phyloP scores from a whole-genome alignment of 108 stramenopile genomes.

The Thalassiosira profunda region DNA sequence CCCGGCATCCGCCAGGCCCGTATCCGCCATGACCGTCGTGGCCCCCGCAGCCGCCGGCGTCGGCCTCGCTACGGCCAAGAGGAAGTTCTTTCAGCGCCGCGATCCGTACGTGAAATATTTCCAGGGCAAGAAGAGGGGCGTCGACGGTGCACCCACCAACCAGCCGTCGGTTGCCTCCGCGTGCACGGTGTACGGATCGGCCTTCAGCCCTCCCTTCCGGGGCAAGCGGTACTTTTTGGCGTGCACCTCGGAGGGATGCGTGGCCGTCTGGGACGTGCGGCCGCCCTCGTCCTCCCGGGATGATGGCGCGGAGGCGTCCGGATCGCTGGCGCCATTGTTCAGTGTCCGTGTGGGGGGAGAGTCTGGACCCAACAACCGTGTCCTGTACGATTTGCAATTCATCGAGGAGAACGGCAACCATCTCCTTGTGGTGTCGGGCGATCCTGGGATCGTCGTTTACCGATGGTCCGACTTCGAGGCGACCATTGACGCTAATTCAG shows the following conservation, averaged over 20 bases:
- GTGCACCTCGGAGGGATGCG: constrained; percentile 30
- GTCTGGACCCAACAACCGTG: no score
- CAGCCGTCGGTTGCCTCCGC: no score
- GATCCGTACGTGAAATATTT: background rate
- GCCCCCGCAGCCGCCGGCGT: background rate
- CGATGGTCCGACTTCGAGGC: constrained; percentile 46
- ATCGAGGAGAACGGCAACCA: constrained; percentile 7
- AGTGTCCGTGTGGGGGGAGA: no score
- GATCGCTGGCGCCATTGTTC: background rate
- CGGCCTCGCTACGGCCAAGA: background rate
- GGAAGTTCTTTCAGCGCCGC: background rate
- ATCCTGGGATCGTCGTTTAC: constrained; percentile 45
- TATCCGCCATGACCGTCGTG: background rate
- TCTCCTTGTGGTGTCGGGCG: constrained; percentile 45
- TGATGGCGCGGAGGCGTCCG: background rate
- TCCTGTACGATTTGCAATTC: constrained; percentile 52
- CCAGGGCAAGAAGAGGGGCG: no score
- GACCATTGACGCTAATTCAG: no score
- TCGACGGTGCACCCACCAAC: no score
- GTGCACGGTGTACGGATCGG: constrained; percentile 37
- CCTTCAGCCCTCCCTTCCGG: constrained; percentile 10
- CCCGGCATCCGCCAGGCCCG: background rate
- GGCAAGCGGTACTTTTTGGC: constrained; percentile 10
- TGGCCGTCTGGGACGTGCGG: constrained; percentile 24
- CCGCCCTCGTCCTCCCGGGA: background rate